Evolutionary conservation across 108 stramenopile species (phyloP), one percentile per base, ranked within the genome.

Genomic region (Nitzschia inconspicua): DNA sequence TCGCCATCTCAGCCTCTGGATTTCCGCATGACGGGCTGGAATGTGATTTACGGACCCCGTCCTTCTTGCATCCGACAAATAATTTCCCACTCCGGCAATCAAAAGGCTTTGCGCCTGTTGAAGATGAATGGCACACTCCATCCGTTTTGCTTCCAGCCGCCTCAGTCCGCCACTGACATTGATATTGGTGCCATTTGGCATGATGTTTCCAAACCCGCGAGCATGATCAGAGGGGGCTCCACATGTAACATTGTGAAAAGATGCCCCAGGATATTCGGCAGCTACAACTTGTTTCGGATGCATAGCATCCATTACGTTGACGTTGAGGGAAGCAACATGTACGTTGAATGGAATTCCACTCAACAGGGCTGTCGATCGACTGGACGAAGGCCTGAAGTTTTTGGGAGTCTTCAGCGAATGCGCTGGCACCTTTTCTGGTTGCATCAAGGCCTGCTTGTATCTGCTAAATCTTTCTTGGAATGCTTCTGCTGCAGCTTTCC

Each of bases 141-240:
- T 13, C 32, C 93, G 65, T 60, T 71, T 78, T 3, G 60, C 54
- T 65, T 95, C 94, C 14, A 95, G 68, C 8, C 88, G 78, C n/a
- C 85, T 57, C 27, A 90, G 57, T 0, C 94, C 94, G 47, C 93
- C 93, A 7, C 51, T 60, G 4, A 42, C 59, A 30, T 67, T 66
- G 32, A 44, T 48, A 10, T 39, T 39, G 27, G 59, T 72, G 22
- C 80, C 65, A 47, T 70, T 63, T 3, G 72, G 66, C 16, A 76
- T 42, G 23, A 83, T 50, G 50, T 77, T 77, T 23, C 78, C 80
- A 75, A 91, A 95, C 44, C 94, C 94, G 28, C 79, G 70, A 4
- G 86, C 86, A 61, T 95, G 94, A 74, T 95, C 94, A 18, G 88
- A 72, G 44, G 90, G 90, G 4, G 94, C 94, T 8, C 94, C 94